phyloP scores from a whole-genome alignment of 2,329 filamentous ascomycete genomes.

The Penicillium sp. region DNA sequence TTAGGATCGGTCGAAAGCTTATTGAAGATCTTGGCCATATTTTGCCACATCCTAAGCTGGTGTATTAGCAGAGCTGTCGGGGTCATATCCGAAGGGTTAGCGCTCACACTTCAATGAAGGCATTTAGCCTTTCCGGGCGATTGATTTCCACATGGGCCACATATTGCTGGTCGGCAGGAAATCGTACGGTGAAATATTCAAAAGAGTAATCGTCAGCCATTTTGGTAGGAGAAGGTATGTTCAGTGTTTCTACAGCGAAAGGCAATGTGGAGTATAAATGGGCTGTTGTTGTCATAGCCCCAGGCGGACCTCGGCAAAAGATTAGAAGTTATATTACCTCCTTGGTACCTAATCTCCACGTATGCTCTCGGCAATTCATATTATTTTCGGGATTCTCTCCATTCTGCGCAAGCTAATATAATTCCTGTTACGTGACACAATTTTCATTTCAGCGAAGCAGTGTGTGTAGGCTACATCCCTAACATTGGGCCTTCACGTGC shows the following conservation, averaged over 20 bases:
- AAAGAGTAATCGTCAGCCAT: constrained; percentile 29
- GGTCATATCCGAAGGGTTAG: not conserved
- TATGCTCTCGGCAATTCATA: too few relatives aligned
- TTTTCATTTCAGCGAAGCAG: too few relatives aligned
- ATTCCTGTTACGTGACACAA: too few relatives aligned
- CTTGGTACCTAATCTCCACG: too few relatives aligned
- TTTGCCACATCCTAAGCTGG: constrained; percentile 70
- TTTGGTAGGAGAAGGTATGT: not conserved
- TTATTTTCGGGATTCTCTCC: too few relatives aligned
- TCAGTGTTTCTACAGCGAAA: not conserved
- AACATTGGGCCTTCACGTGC: too few relatives aligned
- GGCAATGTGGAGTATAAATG: not conserved
- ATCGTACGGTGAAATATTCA: constrained; percentile 70
- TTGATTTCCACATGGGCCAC: constrained; percentile 94
- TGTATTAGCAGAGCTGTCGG: constrained; percentile 2
- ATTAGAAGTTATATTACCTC: too few relatives aligned
- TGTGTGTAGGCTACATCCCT: too few relatives aligned
- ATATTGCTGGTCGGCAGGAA: constrained; percentile 59
- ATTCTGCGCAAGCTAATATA: too few relatives aligned
- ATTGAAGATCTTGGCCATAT: constrained; percentile 70
- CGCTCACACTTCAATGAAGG: constrained; percentile 68
- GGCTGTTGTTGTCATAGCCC: not conserved
- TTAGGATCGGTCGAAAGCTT: constrained; percentile 69
- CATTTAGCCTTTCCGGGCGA: constrained; percentile 80
- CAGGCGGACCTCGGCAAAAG: constrained; percentile 5